Evolutionary conservation across 2,329 filamentous ascomycete species (phyloP), one percentile per base, ranked within the genome.

Genomic region (Penicillium sp.): DNA sequence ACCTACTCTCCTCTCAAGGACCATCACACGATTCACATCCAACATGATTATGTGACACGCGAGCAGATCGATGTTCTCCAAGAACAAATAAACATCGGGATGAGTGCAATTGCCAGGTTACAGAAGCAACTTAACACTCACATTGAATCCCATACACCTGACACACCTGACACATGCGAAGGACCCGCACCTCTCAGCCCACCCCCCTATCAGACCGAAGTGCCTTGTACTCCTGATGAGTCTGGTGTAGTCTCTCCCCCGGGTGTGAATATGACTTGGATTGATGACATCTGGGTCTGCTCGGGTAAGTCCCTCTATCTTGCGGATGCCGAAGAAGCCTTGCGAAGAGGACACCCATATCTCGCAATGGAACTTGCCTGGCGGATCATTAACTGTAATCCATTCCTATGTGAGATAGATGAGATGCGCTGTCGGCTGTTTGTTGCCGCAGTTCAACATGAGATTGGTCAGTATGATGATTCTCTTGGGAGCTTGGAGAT

Each of bases 261-360:
- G 42, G 13, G 18, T 18, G 36, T n/a, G 48, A 36, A 18, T 16
- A n/a, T 21, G n/a, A 24, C 44, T 7, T 61, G 57, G 57, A 60
- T 67, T 24, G 45, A 54, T 14, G 47, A 62, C 36, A 51, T 57
- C 32, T 66, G 63, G 63, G 43, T 60, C 27, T 60, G 54, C 21
- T 55, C 55, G n/a, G 13, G 36, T 8, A 22, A 39, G 46, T 44
- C 4, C n/a, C 39, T 11, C 39, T 55, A 7, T 34, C 50, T 65
- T 11, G 22, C 52, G 32, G 45, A 57, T 2, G 56, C 59, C 13
- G 63, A 67, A 45, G 18, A 46, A 10, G 32, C 36, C 4, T 65
- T 58, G 62, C 44, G 49, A 49, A 21, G 43, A 1, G 56, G 43
- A 18, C 13, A 52, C 8, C 49, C 57, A 4, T 45, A 61, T 13